phyloP scores from a whole-genome alignment of 1,284 basidiomycete species.

The Trichosporon coremiiforme region DNA sequence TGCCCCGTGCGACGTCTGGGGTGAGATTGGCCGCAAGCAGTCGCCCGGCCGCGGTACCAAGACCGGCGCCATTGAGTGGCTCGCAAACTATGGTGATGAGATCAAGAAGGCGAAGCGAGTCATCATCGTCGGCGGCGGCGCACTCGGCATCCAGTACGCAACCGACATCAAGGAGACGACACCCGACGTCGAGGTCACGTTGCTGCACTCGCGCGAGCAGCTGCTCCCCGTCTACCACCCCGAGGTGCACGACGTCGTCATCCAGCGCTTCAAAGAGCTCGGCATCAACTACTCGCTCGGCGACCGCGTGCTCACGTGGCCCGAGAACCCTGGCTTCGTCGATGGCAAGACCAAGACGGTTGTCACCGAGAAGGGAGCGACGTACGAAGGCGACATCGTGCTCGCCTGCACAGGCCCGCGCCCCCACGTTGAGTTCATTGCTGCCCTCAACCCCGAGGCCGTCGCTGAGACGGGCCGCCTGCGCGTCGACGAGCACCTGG shows the following conservation, averaged over 20 bases:
- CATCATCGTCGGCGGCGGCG: slow-evolving; percentile 57
- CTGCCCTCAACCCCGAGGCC: slow-evolving; percentile 28
- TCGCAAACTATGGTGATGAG: slow-evolving; percentile 39
- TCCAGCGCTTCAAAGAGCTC: slow-evolving; percentile 52
- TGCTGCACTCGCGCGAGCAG: slow-evolving; percentile 58
- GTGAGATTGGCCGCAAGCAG: slow-evolving; percentile 27
- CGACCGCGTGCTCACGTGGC: slow-evolving; percentile 54
- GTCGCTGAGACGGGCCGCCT: slow-evolving; percentile 61
- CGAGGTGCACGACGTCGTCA: slow-evolving; percentile 54
- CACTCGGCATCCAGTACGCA: slow-evolving; percentile 60
- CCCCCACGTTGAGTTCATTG: slow-evolving; percentile 68
- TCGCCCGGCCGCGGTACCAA: slow-evolving; percentile 45
- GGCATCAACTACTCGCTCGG: slow-evolving; percentile 56
- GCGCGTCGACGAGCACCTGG: slow-evolving; percentile 57
- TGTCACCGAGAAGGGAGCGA: slow-evolving; percentile 64
- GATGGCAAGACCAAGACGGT: slow-evolving; percentile 56
- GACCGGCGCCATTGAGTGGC: slow-evolving; percentile 37
- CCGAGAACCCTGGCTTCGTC: slow-evolving; percentile 40
- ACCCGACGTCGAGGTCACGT: slow-evolving; percentile 56
- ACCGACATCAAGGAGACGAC: slow-evolving; percentile 58
- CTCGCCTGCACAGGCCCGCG: slow-evolving; percentile 74
- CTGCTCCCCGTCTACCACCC: slow-evolving; percentile 58
- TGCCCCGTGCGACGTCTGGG: slow-evolving; percentile 53
- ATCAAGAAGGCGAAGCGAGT: slow-evolving; percentile 54
- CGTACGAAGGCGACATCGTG: slow-evolving; percentile 68